Percentiles rank a stretch among this genome's conserved stretches.
Evolutionary conservation across 1,284 basidiomycete species (phyloP).

Genomic region (Exsudoporus floridanus): DNA sequence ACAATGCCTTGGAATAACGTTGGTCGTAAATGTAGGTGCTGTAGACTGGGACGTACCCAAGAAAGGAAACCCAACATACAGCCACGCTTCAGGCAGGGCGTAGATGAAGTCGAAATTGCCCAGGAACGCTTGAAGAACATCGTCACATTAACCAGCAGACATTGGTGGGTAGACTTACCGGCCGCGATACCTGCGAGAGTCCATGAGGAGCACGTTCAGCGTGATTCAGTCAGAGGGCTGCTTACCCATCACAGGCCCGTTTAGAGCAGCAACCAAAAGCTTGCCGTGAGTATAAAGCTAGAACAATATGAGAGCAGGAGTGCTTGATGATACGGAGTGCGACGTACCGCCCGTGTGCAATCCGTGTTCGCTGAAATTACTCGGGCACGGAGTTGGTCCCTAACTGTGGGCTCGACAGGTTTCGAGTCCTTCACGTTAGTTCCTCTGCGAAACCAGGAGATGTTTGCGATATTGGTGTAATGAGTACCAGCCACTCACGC

Average conservation of each 20-base stretch:
- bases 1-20: constrained; percentile 48
- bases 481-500: constrained; percentile 46
- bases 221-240: background rate
- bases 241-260: constrained; percentile 71
- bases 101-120: constrained; percentile 77
- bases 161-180: constrained; percentile 38
- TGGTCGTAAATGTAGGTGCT: background rate
- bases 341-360: constrained; percentile 57
- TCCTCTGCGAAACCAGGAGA: constrained; percentile 38
- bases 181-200: constrained; percentile 58
- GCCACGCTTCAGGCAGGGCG: constrained; percentile 58
- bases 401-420: constrained; percentile 33
- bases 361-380: constrained; percentile 57
- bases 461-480: background rate
- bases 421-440: constrained; percentile 48
- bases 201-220: constrained; percentile 4
- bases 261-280: constrained; percentile 63
- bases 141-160: background rate
- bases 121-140: constrained; percentile 50
- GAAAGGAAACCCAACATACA: constrained; percentile 66
- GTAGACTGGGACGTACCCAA: constrained; percentile 46
- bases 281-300: constrained; percentile 68
- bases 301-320: background rate
- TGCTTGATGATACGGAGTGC: background rate
- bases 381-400: constrained; percentile 43